A percentile compares a stretch with the other conserved stretches of the same genome.
These are phyloP conservation scores for Fusarium cicatricum DNA, from an alignment of 2,329 filamentous ascomycete genomes.

Conservation along the genomic window DNA sequence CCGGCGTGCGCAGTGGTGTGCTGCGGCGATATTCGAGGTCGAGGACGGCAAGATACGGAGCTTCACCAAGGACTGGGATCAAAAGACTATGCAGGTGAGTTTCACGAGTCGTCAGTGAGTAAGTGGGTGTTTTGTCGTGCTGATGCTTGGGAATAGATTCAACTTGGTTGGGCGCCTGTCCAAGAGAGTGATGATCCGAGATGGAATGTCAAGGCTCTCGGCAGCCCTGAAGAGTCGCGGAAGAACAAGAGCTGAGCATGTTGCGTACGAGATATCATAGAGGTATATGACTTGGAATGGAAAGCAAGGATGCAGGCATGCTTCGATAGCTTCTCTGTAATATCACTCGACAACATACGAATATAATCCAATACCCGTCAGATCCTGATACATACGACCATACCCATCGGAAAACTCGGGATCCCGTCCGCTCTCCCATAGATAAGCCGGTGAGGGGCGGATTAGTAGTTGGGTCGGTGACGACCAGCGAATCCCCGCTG, in stretches of 20 bases:
- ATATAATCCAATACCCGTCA: not conserved
- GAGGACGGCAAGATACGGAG: conserved; percentile 24
- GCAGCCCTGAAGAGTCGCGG: conserved; percentile 13
- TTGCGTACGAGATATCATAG: not conserved
- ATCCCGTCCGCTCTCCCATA: not conserved
- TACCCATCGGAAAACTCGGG: not conserved
- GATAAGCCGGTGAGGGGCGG: too few species aligned
- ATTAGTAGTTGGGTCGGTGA: too few species aligned
- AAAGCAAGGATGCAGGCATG: too few species aligned
- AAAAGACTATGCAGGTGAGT: conserved; percentile 25
- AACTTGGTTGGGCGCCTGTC: conserved; percentile 38
- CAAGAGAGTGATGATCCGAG: conserved; percentile 33
- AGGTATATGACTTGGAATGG: too few species aligned
- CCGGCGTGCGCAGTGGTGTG: conserved; percentile 27
- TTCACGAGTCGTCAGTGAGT: too few species aligned
- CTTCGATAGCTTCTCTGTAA: too few species aligned
- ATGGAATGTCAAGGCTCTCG: conserved; percentile 31
- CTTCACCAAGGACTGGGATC: conserved; percentile 28
- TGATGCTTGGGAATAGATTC: conserved; percentile 24
- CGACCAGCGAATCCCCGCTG: too few species aligned
- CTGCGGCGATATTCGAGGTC: conserved; percentile 38
- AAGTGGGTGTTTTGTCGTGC: not conserved
- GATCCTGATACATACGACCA: not conserved
- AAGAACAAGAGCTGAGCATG: conserved; percentile 3
- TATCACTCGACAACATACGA: too few species aligned